Base-by-base conservation (phyloP, 2,329 filamentous ascomycete genomes). In the Tolypocladium sp. region DNA sequence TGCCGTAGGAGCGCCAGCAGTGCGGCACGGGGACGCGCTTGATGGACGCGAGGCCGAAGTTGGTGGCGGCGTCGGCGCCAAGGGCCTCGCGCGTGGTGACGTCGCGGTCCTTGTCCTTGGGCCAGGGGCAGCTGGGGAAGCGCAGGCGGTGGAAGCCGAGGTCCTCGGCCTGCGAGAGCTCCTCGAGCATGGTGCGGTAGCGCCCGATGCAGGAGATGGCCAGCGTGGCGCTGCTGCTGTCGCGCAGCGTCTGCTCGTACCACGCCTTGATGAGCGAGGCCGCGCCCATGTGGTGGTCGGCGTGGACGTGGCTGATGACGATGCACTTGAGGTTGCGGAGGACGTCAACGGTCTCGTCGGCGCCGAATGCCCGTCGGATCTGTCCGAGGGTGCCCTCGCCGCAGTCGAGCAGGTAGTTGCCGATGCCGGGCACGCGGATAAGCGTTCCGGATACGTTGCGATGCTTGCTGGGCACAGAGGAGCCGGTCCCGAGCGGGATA, bases 261-360 rank as follows among this genome's bases (percentile, higher is more conserved):
- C 92, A 96, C 7, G 89, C 90, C 67, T 84, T 87, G 68, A 97
- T 84, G n/a, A 97, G 77, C 7, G 86, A 83, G n/a, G 84, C 80
- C 1, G 86, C 90, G 35, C 94, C 94, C 25, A 99, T 82, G 69
- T 97, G 94, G 74, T 99, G 94, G 74, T 99, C 94, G 5, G 94
- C 94, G 73, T 99, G 94, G 62, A 96, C 79, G 75, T 99, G 94
- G 72, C 91, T 96, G 74, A 99, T 94, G 85, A 91, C 96, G 63
- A 99, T 87, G 65, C 86, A 84, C 58, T 87, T 88, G 51, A 99
- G 79, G 63, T 95, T 86, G 60, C 79, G 81, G n/a, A 99, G 77
- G 15, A 96, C 80, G n/a, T 86, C 79, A 35, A 78, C 77, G 4
- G 93, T 77, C 63, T 90, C 82, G 5, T 85, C 79, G 0, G 79